phyloP scores from a whole-genome alignment of 441 rosid species.

The Gossypium lobatum region DNA sequence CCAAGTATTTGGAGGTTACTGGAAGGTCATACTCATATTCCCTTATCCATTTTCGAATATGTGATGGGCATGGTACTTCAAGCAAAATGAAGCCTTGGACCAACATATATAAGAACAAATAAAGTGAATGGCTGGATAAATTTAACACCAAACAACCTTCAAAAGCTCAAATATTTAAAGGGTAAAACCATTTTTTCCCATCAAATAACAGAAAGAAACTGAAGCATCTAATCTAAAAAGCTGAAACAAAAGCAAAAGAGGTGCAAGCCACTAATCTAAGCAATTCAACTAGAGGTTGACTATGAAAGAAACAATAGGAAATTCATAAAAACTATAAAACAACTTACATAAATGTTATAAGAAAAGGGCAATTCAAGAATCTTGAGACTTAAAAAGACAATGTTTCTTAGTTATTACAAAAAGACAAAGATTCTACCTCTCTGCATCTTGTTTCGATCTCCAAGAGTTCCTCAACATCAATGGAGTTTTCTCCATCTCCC shows the following conservation, averaged over 20 bases:
- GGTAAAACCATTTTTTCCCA: not conserved
- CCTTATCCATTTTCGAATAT: not conserved
- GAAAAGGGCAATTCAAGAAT: not conserved
- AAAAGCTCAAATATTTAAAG: constrained; percentile 2
- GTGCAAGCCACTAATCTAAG: not conserved
- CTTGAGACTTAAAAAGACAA: not conserved
- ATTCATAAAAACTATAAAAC: not conserved
- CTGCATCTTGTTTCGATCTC: constrained; percentile 52
- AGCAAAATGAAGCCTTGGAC: not conserved
- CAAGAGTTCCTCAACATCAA: constrained; percentile 51
- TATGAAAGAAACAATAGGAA: not conserved
- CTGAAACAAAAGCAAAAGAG: not conserved
- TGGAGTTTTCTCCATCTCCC: constrained; percentile 33
- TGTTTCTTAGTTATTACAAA: not conserved
- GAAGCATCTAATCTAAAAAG: not conserved
- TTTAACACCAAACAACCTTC: not conserved
- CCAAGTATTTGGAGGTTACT: not conserved
- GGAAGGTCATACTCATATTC: not conserved
- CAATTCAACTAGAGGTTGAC: not conserved
- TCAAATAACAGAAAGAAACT: not conserved
- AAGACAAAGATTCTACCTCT: constrained; percentile 39
- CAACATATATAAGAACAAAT: not conserved
- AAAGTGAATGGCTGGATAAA: not conserved
- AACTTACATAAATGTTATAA: not conserved
- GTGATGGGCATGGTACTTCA: not conserved